Evolutionary conservation across 2,329 filamentous ascomycete species (phyloP), one percentile per base, ranked within the genome.

Genomic region (Plectosphaerella cucumerina): DNA sequence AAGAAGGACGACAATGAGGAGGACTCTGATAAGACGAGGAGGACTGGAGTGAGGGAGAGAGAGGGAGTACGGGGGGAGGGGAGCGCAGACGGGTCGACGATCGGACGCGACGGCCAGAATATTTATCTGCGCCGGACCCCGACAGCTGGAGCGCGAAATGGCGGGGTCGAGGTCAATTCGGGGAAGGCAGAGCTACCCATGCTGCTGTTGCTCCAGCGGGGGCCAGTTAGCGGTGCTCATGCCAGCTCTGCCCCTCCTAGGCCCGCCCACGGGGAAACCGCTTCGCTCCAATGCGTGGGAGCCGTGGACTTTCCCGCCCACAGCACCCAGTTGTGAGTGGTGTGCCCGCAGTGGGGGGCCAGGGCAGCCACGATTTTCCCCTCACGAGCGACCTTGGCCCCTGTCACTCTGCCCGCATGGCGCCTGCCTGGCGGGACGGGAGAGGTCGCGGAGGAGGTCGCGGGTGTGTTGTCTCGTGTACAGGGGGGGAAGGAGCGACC

Each of bases 271-370:
- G 47, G 47, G 47, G 47, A 48, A 48, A 48, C 47, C 41, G 47
- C 47, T 48, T 48, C n/a, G 47, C 47, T 48, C 47, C 47, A 48
- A 48, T 48, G 37, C 21, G n/a, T 31, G n/a, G n/a, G n/a, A n/a
- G n/a, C n/a, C n/a, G n/a, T n/a, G 26, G 26, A 31, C 39, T 42
- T 42, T 42, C 17, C 39, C 17, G 39, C 39, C 26, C 39, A 42
- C 15, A 20, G 39, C n/a, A 34, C 8, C 31, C 31, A 18, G 35
- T 6, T 39, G 15, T 18, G 12, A 18, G 15, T 18, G 17, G 17
- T 39, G 10, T 42, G 39, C 39, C 39, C 39, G 18, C 39, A 42
- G 39, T 42, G 39, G 39, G 39, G 39, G 39, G 14, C 15, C n/a
- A 17, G 18, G 39, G n/a, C 39, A 18, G n/a, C 39, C 15, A 39